Base-by-base conservation (phyloP, 768 basidiomycete genomes). In the Macrolepiota albuminosa region DNA sequence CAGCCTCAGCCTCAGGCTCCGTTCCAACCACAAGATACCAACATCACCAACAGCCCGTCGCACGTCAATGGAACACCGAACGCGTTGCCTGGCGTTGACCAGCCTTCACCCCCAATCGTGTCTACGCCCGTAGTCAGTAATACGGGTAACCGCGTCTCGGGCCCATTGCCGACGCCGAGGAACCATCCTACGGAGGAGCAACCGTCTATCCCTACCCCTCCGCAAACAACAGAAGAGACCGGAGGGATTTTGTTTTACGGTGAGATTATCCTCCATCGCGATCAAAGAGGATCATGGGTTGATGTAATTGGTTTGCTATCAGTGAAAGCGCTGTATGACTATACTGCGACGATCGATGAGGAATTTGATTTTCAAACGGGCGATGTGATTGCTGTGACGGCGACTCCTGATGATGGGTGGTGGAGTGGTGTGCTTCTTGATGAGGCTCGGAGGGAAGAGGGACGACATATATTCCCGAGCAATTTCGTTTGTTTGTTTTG, bases 371-470 rank as follows among this genome's bases (percentile, higher is more conserved):
- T 98, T 83, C 92, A 95, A 70, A 76, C 86, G 13, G 92, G 91
- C n/a, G 96, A 98, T 75, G 88, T 97, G 63, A 97, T 98, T 65
- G 95, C 95, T 1, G 95, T 98, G 24, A 96, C 93, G 0, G 84
- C 85, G 9, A 95, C 94, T 18, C 95, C 95, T 9, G 94, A 95
- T 67, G 95, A 97, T 69, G 96, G 96, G 1, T 98, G 96, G 96
- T 98, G 95, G 96, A 91, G 88, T 64, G 96, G 96, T 21, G 88
- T 90, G 68, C 71, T 93, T 62, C 72, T 93, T 49, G 89, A 91
- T 64, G 89, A 92, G 64, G 78, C 78, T 43, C 77, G 92, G 67
- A 78, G 89, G 63, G 79, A 84, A 62, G 78, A 81, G 29, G 91
- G 91, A 40, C 77, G 86, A 67, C 84, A 89, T 67, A 83, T 91